Evolutionary conservation across 2,329 filamentous ascomycete species (phyloP).

Genomic region (Coniochaeta hoffmannii): DNA sequence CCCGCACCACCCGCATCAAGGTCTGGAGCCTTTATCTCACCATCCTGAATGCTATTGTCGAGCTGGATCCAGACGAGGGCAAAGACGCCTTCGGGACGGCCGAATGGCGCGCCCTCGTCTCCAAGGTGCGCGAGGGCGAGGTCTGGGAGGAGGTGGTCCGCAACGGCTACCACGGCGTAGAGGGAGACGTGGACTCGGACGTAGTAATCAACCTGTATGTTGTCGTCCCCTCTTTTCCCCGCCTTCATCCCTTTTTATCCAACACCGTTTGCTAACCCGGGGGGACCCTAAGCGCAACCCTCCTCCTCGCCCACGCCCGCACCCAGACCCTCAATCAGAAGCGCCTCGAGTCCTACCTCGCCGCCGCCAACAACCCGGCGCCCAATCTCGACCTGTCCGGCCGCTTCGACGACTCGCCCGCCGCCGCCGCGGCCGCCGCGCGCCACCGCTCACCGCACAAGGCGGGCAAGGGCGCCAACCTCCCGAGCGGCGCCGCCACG

Average conservation of each 20-base stretch:
- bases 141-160: slow-evolving; percentile 93
- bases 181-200: slow-evolving; percentile 88
- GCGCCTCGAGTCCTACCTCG: slow-evolving; percentile 81
- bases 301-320: slow-evolving; percentile 83
- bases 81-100: slow-evolving; percentile 80
- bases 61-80: slow-evolving; percentile 83
- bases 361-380: slow-evolving; percentile 62
- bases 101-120: slow-evolving; percentile 75
- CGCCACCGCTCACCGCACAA: slow-evolving; percentile 37
- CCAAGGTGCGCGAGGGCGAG: slow-evolving; percentile 78
- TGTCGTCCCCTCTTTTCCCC: background rate
- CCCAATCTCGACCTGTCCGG: slow-evolving; percentile 66
- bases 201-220: slow-evolving; percentile 81
- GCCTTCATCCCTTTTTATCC: background rate
- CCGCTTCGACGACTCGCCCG: slow-evolving; percentile 43
- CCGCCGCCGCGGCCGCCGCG: slow-evolving; percentile 27
- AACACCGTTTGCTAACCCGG: too few relatives aligned
- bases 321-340: slow-evolving; percentile 80
- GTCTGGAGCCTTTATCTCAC: slow-evolving; percentile 97
- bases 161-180: slow-evolving; percentile 79
- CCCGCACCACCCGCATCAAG: slow-evolving; percentile 79
- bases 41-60: slow-evolving; percentile 82
- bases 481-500: slow-evolving; percentile 62
- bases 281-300: slow-evolving; percentile 64
- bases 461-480: slow-evolving; percentile 21